Evolutionary conservation across 495 filamentous ascomycete genomes (phyloP).

Genomic region (Lasiosphaeria hispida): DNA sequence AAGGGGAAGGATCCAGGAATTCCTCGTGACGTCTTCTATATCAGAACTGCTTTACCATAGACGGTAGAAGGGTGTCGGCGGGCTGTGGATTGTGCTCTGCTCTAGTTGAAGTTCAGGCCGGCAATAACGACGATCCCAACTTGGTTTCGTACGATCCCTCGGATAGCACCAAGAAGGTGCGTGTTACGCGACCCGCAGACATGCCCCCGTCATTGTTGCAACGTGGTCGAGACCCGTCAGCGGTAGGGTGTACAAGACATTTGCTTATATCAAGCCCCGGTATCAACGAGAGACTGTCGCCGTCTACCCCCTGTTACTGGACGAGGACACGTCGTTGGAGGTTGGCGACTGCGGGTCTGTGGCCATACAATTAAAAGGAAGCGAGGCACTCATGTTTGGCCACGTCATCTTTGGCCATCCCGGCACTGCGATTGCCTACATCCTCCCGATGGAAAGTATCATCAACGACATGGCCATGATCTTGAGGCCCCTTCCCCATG

Average conservation of each 20-base stretch:
- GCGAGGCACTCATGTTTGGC: conserved; percentile 2
- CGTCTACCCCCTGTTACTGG: background rate
- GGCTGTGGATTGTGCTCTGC: conserved; percentile 1
- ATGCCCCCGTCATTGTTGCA: conserved; percentile 6
- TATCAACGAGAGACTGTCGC: background rate
- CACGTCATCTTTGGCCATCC: conserved; percentile 6
- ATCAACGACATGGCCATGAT: background rate
- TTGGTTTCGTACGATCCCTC: conserved; percentile 6
- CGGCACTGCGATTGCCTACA: background rate
- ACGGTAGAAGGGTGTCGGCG: background rate
- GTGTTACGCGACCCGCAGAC: background rate
- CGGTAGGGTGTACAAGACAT: background rate
- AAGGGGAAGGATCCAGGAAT: conserved; percentile 4
- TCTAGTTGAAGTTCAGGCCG: conserved; percentile 1
- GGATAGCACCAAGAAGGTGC: background rate
- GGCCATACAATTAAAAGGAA: background rate
- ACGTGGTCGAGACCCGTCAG: background rate
- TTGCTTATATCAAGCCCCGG: background rate
- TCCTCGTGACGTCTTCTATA: background rate
- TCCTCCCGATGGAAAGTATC: background rate
- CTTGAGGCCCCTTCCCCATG: background rate
- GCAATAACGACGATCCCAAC: conserved; percentile 5
- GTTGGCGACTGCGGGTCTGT: conserved; percentile 3
- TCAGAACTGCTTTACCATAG: background rate
- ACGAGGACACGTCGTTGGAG: background rate